A percentile compares a stretch with the other conserved stretches of the same genome.
These are phyloP conservation scores for Breviolum minutum DNA, from an alignment of 73 alveolate genomes.

Conservation along the genomic window DNA sequence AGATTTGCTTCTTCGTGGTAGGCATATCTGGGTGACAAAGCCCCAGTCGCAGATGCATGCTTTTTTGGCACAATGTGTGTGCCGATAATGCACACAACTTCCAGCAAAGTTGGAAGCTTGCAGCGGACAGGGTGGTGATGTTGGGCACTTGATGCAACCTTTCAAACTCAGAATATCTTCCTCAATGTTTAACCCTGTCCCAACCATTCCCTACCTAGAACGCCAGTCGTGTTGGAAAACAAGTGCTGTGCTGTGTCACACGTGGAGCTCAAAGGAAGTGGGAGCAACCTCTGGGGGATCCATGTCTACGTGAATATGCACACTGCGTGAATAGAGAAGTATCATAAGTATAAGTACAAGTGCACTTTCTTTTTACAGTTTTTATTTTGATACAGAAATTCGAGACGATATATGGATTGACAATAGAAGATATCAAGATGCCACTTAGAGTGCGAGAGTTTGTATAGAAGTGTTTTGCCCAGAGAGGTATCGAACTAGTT, in stretches of 20 bases:
- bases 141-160: neutral
- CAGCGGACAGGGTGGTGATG: neutral
- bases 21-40: constrained; percentile 45
- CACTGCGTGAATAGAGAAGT: neutral
- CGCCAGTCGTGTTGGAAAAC: no score
- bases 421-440: neutral
- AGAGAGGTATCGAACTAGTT: no score
- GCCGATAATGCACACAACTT: neutral
- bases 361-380: neutral
- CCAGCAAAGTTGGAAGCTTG: constrained; percentile 34
- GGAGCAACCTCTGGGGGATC: no score
- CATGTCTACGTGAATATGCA: no score
- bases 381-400: no score
- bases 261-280: no score
- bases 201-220: no score
- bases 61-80: neutral
- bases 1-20: neutral
- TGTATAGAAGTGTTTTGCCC: neutral
- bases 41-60: constrained; percentile 26
- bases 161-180: no score
- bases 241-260: no score
- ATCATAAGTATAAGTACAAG: neutral
- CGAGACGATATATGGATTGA: neutral
- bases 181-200: no score
- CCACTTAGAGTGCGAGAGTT: neutral